Base-by-base conservation (phyloP, 2,329 filamentous ascomycete species). In the Allantophomopsis cytisporea region DNA sequence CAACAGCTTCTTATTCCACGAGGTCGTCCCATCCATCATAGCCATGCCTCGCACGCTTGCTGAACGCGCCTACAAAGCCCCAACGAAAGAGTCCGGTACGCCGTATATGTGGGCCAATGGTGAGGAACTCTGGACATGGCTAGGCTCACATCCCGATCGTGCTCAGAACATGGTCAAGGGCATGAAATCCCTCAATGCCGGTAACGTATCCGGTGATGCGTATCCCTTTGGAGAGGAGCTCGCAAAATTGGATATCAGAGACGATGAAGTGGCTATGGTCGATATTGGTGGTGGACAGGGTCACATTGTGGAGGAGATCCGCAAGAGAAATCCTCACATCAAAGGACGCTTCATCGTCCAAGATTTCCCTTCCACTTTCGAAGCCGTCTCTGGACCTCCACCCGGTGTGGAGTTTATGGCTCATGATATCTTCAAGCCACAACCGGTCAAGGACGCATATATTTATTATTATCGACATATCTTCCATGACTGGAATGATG, bases 321-420 rank as follows among this genome's bases (percentile, higher is more conserved):
- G 42, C 7, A 35, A 42, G 37, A 32, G 43, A 13, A 42, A 51
- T 21, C 46, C 43, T 13, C 28, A 41, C 6, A 41, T 49, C 28
- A 48, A 50, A 39, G 47, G 45, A 5, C 39, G 42, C 10, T 45
- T 49, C 23, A 47, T 51, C 33, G 42, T 49, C 2, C 47, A 51
- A 39, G 47, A 50, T 41, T 40, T 53, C 4, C 31, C 40, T 12
- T 38, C 39, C 4, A 50, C 50, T 16, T 47, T 52, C 35, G 41
- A 47, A 11, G 41, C 39, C 12, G 40, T 48, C 6, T 21, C 41
- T 7, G 18, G 11, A 2, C 45, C 45, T 7, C 43, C 42, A 17
- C 18, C 37, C 8, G 39, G 54, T 37, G 53, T 61, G 21, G 50
- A 53, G 37, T 45, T 48, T 7, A 51, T 58, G 49, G 39, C 44